Evolutionary conservation across 73 alveolate genomes (phyloP).

Genomic region (Stentor roeselii): DNA sequence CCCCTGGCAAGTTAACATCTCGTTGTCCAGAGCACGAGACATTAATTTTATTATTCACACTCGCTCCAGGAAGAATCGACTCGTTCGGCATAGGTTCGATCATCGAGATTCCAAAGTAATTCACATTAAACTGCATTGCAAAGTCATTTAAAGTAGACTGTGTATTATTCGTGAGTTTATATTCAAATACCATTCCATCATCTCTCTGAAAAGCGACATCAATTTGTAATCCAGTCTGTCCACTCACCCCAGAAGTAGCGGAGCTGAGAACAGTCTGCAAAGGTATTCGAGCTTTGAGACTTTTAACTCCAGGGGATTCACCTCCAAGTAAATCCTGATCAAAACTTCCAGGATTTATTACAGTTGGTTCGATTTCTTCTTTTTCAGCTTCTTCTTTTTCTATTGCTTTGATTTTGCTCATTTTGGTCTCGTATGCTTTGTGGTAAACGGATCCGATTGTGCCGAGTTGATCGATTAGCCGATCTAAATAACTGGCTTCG

Average conservation of each 20-base stretch:
- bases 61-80: background rate
- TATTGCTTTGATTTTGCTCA: background rate
- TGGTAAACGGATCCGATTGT: constrained; percentile 91
- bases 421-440: constrained; percentile 85
- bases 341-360: background rate
- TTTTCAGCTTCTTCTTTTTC: constrained; percentile 25
- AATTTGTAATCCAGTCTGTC: constrained; percentile 1
- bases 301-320: background rate
- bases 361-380: constrained; percentile 18
- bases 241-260: constrained; percentile 18
- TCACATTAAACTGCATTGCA: constrained; percentile 48
- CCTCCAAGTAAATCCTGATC: background rate
- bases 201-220: constrained; percentile 28
- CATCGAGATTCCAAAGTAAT: constrained; percentile 49
- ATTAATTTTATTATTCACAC: background rate
- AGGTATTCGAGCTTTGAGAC: constrained; percentile 24
- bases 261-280: background rate
- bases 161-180: constrained; percentile 32
- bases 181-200: constrained; percentile 26
- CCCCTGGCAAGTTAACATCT: constrained; percentile 29
- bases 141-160: constrained; percentile 29
- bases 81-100: constrained; percentile 19
- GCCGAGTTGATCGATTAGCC: constrained; percentile 85
- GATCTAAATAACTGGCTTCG: constrained; percentile 57
- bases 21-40: constrained; percentile 7